Evolutionary conservation across 371 early-diverging fungal species (phyloP).

Genomic region (Lichtheimia ornata): DNA sequence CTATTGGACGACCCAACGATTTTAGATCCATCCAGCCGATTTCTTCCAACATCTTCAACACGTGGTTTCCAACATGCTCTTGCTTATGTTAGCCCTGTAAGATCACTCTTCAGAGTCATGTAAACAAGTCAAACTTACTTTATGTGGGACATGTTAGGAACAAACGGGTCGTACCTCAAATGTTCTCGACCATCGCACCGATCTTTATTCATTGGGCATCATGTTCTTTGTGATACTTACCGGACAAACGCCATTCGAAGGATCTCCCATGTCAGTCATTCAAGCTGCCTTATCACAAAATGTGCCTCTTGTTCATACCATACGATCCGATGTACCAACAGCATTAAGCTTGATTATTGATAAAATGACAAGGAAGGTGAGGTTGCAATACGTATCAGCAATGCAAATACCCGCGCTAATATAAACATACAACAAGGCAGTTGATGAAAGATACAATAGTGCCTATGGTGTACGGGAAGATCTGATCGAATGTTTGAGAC

Average conservation of each 20-base stretch:
- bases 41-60: background rate
- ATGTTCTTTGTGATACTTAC: conserved; percentile 55
- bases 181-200: conserved; percentile 57
- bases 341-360: conserved; percentile 55
- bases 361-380: conserved; percentile 59
- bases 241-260: conserved; percentile 46
- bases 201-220: conserved; percentile 57
- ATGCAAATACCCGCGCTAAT: background rate
- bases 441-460: conserved; percentile 57
- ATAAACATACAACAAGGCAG: conserved; percentile 33
- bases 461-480: conserved; percentile 58
- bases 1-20: conserved; percentile 9
- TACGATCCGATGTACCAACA: conserved; percentile 54
- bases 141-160: conserved; percentile 24
- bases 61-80: conserved; percentile 37
- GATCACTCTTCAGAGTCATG: background rate
- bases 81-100: conserved; percentile 39
- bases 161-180: conserved; percentile 63
- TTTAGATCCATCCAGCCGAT: conserved; percentile 1
- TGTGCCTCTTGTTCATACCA: conserved; percentile 46
- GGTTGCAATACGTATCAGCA: background rate
- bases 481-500: conserved; percentile 46
- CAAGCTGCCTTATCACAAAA: conserved; percentile 53
- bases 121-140: background rate
- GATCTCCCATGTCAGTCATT: conserved; percentile 53